phyloP scores from a whole-genome alignment of 2,329 filamentous ascomycete species.

The Stemphylium beticola region DNA sequence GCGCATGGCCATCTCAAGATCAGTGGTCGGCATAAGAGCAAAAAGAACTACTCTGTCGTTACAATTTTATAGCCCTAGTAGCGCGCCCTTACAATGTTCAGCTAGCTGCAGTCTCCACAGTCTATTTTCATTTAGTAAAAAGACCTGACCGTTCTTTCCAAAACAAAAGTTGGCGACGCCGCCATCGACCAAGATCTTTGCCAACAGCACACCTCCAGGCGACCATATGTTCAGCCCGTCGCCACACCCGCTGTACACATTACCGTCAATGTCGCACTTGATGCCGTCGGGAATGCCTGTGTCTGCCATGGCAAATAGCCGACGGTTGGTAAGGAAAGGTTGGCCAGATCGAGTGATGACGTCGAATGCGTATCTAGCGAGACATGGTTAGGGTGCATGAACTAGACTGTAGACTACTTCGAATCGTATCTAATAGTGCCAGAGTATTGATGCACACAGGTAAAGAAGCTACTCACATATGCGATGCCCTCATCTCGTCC shows the following conservation, averaged over 20 bases:
- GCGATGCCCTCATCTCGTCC: slow-evolving; percentile 17
- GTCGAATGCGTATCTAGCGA: slow-evolving; percentile 29
- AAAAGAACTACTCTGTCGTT: too few species aligned
- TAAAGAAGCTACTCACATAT: slow-evolving; percentile 17
- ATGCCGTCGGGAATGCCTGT: slow-evolving; percentile 30
- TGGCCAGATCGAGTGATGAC: slow-evolving; percentile 13
- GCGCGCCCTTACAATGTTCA: background rate
- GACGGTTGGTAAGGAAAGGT: slow-evolving; percentile 23
- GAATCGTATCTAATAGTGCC: too few species aligned
- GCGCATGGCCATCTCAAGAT: too few species aligned
- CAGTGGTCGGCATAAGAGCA: too few species aligned
- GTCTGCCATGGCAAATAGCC: slow-evolving; percentile 32
- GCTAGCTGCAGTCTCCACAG: slow-evolving; percentile 21
- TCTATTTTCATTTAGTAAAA: slow-evolving; percentile 53
- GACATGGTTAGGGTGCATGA: background rate
- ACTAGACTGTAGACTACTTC: too few species aligned
- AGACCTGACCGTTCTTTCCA: slow-evolving; percentile 53
- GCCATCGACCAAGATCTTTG: slow-evolving; percentile 38
- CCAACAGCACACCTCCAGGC: slow-evolving; percentile 53
- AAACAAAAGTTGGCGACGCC: slow-evolving; percentile 59
- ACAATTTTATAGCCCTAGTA: slow-evolving; percentile 1
- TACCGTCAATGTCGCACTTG: slow-evolving; percentile 51
- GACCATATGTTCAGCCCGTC: slow-evolving; percentile 60
- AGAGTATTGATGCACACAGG: background rate
- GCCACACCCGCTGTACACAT: slow-evolving; percentile 59